Evolutionary conservation across 371 early-diverging fungal genomes (phyloP), one percentile per base, ranked within the genome.

Genomic region (Mortierella sp.): DNA sequence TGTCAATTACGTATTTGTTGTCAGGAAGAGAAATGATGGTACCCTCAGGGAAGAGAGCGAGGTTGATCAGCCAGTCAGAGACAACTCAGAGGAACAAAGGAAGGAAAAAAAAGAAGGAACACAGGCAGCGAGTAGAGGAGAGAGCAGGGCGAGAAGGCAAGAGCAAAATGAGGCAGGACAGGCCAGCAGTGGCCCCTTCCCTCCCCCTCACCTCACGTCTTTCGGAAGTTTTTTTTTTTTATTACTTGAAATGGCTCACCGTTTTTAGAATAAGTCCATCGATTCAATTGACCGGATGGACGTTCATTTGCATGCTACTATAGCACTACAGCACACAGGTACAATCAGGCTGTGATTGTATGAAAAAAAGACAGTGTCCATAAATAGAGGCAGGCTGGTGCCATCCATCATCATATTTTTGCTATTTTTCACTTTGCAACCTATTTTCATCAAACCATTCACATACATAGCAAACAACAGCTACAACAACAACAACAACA

Each of bases 301-400:
- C 7, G 7, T 9, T n/a, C 48, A 48, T 48, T n/a, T n/a, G 37
- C 34, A 19, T 8, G 8, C 34, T 34, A 19, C 34, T 58, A 5
- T 6, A 8, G 4, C 16, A 55, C 8, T 34, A 58, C 34, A 58
- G 31, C 34, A 10, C 19, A 19, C 61, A 58, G 61, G 61, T 16
- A 58, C 61, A 19, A 58, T 58, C 61, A 58, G 7, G 19, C 48
- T n/a, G n/a, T n/a, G n/a, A n/a, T n/a, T n/a, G n/a, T n/a, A n/a
- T n/a, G n/a, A n/a, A n/a, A n/a, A n/a, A n/a, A n/a, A n/a, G n/a
- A n/a, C n/a, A n/a, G n/a, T n/a, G 34, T 58, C 34, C 37, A 58
- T 58, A 58, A 58, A 58, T 58, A 58, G n/a, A n/a, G n/a, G n/a
- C n/a, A n/a, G 61, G 34, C 61, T 58, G 61, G 34, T 19, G 22